Evolutionary conservation across 208 protist species (phyloP).

Genomic region (Wallacemonas sp.): DNA sequence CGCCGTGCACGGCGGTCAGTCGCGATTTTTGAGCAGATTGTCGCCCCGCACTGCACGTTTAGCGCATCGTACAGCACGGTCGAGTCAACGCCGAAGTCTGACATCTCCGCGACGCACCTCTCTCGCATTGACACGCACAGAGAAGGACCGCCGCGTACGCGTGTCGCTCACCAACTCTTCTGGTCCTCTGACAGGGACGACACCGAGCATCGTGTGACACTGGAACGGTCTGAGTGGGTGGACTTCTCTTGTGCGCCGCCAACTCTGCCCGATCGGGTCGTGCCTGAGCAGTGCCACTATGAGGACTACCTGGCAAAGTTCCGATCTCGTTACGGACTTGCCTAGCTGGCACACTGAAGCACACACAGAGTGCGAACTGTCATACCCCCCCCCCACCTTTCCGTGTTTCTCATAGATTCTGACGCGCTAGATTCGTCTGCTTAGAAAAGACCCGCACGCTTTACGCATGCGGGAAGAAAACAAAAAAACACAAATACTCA

Average conservation of each 20-base stretch:
- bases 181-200: neutral
- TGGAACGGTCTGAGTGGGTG: neutral
- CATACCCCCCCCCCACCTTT: no score
- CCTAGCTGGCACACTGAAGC: no score
- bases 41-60: slow-evolving; percentile 3
- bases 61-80: neutral
- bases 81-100: no score
- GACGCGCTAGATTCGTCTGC: neutral
- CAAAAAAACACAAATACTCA: slow-evolving; percentile 3
- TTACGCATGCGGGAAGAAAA: neutral
- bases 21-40: neutral
- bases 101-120: no score
- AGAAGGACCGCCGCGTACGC: neutral
- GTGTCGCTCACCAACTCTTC: neutral
- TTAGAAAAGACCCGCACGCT: neutral
- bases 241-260: no score
- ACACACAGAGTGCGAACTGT: no score
- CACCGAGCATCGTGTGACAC: neutral
- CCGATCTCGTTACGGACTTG: neutral
- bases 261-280: no score
- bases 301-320: neutral
- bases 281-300: neutral
- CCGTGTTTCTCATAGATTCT: slow-evolving; percentile 11
- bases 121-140: no score
- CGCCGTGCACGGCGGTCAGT: neutral